Conservation (phyloP, 371 early-diverging fungal species). For the Capillidium rhysosporum region DNA sequence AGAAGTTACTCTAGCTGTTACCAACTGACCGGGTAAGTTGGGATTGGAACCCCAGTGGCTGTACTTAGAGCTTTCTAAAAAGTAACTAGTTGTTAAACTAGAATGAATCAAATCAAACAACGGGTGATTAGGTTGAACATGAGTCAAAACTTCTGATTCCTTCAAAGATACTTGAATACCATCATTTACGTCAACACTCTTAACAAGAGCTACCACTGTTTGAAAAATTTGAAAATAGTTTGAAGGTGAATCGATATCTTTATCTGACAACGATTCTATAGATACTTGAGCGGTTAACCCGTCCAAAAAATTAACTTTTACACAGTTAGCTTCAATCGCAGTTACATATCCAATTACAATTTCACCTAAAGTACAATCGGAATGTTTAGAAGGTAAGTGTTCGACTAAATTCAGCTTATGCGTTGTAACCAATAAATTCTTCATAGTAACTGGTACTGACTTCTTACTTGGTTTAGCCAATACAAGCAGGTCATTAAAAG, state of each 20-base stretch:
- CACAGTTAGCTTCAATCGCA: background rate
- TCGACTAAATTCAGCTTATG: too few relatives aligned
- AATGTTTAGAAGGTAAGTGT: too few relatives aligned
- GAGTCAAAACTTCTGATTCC: background rate
- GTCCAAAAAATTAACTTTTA: background rate
- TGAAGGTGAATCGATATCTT: background rate
- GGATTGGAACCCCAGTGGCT: background rate
- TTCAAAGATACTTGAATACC: background rate
- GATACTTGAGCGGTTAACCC: background rate
- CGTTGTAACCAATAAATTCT: too few relatives aligned
- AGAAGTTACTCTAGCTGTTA: background rate
- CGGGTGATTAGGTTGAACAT: too few relatives aligned
- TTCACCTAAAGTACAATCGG: too few relatives aligned
- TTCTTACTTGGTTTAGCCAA: too few relatives aligned
- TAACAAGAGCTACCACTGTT: background rate
- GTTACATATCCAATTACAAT: background rate
- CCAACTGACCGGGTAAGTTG: background rate
- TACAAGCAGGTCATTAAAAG: too few relatives aligned
- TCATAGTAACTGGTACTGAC: too few relatives aligned
- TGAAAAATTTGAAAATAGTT: background rate
- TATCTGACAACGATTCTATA: background rate
- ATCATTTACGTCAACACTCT: background rate
- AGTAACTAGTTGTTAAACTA: background rate
- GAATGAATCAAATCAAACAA: background rate
- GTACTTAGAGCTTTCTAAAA: background rate